phyloP scores from a whole-genome alignment of 345 rosid genomes.

The Citrus trifoliata region DNA sequence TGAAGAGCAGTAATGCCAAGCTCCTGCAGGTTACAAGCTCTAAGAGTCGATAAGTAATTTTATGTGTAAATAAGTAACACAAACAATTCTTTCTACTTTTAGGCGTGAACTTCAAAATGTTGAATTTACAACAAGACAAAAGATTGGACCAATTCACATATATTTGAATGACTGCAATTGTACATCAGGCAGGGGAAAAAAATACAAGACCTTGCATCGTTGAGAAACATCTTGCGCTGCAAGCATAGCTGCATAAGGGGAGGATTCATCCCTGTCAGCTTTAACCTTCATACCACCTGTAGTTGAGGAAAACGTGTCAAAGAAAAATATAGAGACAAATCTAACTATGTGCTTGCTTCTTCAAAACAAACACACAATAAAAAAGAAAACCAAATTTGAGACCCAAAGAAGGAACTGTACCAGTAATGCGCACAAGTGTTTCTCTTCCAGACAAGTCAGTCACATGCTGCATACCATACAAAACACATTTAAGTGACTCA shows the following conservation, averaged over 20 bases:
- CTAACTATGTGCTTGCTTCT: background rate
- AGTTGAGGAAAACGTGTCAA: background rate
- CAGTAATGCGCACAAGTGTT: slow-evolving; percentile 87
- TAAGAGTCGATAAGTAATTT: background rate
- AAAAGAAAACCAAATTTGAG: background rate
- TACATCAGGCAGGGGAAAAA: background rate
- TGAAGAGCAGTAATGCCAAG: slow-evolving; percentile 81
- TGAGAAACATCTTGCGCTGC: slow-evolving; percentile 86
- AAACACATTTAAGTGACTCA: background rate
- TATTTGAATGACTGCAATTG: background rate
- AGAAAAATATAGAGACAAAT: background rate
- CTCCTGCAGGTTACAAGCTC: slow-evolving; percentile 38
- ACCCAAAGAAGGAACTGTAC: slow-evolving; percentile 23
- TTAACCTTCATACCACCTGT: slow-evolving; percentile 95
- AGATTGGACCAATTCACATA: background rate
- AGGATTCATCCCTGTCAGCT: slow-evolving; percentile 90
- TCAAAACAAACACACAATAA: background rate
- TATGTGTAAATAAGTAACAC: background rate
- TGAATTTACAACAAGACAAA: background rate
- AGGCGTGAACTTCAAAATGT: background rate
- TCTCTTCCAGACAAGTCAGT: slow-evolving; percentile 93
- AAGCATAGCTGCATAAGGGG: slow-evolving; percentile 96
- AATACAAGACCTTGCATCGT: slow-evolving; percentile 63
- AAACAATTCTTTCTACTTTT: background rate
- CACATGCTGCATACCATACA: slow-evolving; percentile 54